phyloP scores from a whole-genome alignment of 2,329 filamentous ascomycete species.

The Claviceps sp. region DNA sequence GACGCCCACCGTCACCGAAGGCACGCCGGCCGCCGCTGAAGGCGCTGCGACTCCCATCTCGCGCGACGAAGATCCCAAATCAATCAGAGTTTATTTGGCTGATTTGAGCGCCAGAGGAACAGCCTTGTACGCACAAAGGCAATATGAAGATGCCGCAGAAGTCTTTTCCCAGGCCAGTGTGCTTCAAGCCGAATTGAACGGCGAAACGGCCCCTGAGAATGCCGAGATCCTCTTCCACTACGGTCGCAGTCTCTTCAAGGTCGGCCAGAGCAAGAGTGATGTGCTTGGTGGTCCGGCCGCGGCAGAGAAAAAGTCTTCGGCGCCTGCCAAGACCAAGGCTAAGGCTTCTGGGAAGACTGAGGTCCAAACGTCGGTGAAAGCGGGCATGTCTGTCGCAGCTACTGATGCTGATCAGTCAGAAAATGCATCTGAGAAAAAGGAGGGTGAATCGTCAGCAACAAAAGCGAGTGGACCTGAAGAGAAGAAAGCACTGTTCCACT shows the following conservation, averaged over 20 bases:
- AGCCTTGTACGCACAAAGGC: conserved; percentile 77
- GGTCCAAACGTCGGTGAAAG: conserved; percentile 30
- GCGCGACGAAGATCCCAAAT: conserved; percentile 31
- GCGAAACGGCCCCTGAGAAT: conserved; percentile 81
- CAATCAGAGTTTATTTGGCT: conserved; percentile 51
- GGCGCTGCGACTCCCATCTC: conserved; percentile 13
- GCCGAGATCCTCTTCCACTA: conserved; percentile 92
- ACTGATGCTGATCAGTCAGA: conserved; percentile 28
- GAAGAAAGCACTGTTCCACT: conserved; percentile 78
- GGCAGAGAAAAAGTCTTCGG: conserved; percentile 33
- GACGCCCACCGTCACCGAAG: conserved; percentile 3
- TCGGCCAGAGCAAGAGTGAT: conserved; percentile 87
- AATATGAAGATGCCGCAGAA: conserved; percentile 75
- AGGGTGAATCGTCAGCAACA: conserved; percentile 22
- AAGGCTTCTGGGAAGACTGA: conserved; percentile 27
- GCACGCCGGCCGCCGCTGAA: conserved; percentile 7
- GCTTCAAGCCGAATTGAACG: conserved; percentile 81
- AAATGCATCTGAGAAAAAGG: conserved; percentile 21
- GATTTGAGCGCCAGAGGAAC: conserved; percentile 71
- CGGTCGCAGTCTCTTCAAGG: conserved; percentile 83
- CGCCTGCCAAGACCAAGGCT: conserved; percentile 20
- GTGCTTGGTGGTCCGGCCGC: conserved; percentile 74
- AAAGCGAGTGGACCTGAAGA: conserved; percentile 18
- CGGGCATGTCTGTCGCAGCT: conserved; percentile 30
- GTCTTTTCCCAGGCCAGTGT: conserved; percentile 80